phyloP scores from a whole-genome alignment of 768 basidiomycete genomes.

The Lyophyllum atratum region DNA sequence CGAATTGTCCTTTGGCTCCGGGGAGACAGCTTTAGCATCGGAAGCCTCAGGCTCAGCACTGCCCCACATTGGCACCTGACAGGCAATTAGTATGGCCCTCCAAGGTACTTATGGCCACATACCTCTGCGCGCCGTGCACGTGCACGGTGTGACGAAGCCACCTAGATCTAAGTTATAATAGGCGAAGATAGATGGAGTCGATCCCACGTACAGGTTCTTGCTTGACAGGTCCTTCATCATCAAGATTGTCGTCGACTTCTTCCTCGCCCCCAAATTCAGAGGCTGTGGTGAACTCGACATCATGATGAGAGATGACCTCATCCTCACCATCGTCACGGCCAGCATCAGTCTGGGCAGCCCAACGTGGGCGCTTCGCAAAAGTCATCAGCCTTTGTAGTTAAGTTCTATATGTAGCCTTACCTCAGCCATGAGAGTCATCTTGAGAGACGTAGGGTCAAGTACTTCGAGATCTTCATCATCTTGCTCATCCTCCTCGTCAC shows the following conservation, averaged over 20 bases:
- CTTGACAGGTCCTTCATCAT: not conserved
- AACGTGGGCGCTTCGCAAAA: not conserved
- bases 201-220: not conserved
- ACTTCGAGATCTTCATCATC: not conserved
- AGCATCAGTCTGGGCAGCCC: not conserved
- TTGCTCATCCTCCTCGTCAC: not conserved
- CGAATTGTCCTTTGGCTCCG: not conserved
- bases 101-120: not conserved
- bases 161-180: not conserved
- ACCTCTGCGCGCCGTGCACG: not conserved
- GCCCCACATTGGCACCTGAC: not conserved
- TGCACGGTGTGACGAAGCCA: not conserved
- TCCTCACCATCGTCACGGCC: not conserved
- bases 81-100: not conserved
- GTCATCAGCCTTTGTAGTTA: not conserved
- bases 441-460: not conserved
- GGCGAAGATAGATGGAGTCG: not conserved
- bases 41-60: not conserved
- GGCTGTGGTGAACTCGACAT: not conserved
- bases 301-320: not conserved
- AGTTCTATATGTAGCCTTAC: not conserved
- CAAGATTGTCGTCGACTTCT: not conserved
- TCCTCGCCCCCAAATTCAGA: not conserved
- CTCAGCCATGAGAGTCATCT: not conserved
- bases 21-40: not conserved